Conservation (phyloP, 495 filamentous ascomycete genomes). For the Penicillium cosmopolitanum region DNA sequence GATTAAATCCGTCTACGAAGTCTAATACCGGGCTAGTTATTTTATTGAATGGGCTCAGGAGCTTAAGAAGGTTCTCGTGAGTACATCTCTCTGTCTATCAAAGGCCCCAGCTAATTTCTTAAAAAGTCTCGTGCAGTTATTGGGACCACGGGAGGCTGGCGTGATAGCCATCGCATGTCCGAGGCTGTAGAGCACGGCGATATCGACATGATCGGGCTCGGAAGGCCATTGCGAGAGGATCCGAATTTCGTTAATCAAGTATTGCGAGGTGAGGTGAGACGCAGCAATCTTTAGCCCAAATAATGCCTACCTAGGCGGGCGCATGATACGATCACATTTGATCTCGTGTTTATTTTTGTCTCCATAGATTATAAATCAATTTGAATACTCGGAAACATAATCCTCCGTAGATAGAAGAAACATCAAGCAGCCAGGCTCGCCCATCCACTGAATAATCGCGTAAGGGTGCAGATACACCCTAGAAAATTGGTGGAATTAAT, state of each 20-base stretch:
- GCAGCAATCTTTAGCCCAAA: constrained; percentile 9
- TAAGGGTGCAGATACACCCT: too few species aligned
- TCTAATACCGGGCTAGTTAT: constrained; percentile 7
- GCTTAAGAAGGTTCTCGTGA: constrained; percentile 22
- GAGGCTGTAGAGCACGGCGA: constrained; percentile 20
- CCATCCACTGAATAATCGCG: too few species aligned
- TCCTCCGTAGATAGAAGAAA: too few species aligned
- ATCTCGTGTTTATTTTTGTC: too few species aligned
- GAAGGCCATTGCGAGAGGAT: constrained; percentile 21
- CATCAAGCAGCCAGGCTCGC: too few species aligned
- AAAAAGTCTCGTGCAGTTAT: constrained; percentile 22
- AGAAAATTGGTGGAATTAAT: too few species aligned
- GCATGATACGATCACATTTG: too few species aligned
- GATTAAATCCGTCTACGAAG: background rate
- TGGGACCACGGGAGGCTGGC: constrained; percentile 24
- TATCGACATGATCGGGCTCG: constrained; percentile 23
- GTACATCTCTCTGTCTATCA: background rate
- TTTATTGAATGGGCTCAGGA: constrained; percentile 27
- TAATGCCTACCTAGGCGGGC: too few species aligned
- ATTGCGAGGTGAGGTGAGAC: constrained; percentile 11
- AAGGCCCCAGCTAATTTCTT: background rate
- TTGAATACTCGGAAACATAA: too few species aligned
- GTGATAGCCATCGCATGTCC: constrained; percentile 22
- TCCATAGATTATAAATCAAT: too few species aligned
- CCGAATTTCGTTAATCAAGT: constrained; percentile 21